Evolutionary conservation across 148 eudicot genomes (phyloP), one percentile per base, ranked within the genome.

Genomic region (Diospyros lotus): DNA sequence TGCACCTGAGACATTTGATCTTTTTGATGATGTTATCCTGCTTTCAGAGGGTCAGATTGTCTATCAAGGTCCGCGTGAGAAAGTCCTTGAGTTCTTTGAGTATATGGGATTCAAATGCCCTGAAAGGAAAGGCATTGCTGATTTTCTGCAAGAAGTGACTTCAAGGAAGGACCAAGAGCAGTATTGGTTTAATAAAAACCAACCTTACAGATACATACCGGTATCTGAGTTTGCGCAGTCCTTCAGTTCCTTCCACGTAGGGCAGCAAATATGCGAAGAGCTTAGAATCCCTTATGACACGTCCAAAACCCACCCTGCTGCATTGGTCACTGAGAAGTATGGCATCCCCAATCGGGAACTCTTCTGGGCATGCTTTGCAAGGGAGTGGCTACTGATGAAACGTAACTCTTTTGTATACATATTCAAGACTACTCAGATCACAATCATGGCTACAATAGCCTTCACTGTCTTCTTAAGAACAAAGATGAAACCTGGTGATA

Each of bases 31-130:
- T 64, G 72, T 84, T n/a, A 84, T 84, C n/a, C 68, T 84, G 39
- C 84, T 84, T n/a, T 84, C 87, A 6, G 87, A 84, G 45, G 84
- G 87, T 4, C 68, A 65, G 53, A 67, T 84, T 17, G 71, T 84
- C 61, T 84, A 84, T 44, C 87, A 84, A 72, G 87, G 87, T 56
- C 87, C 87, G n/a, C 84, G 87, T 7, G 84, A 80, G 56, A 68
- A 72, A 52, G 69, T 81, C 5, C 80, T 81, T 17, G 87, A 76
- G 65, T 84, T 84, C 65, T 84, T 84, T 9, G 82, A 81, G 56
- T 63, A 66, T 60, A 74, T 69, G 58, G 87, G 87, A 28, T 84
- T 84, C 77, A 80, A 64, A 64, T 81, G 84, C 78, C 87, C 87
- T 6, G 84, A 84, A 40, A 81, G 87, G 42, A 84, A 84, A 76